Conservation (phyloP, 2,329 filamentous ascomycete genomes). For the Plenodomus biglobosus region DNA sequence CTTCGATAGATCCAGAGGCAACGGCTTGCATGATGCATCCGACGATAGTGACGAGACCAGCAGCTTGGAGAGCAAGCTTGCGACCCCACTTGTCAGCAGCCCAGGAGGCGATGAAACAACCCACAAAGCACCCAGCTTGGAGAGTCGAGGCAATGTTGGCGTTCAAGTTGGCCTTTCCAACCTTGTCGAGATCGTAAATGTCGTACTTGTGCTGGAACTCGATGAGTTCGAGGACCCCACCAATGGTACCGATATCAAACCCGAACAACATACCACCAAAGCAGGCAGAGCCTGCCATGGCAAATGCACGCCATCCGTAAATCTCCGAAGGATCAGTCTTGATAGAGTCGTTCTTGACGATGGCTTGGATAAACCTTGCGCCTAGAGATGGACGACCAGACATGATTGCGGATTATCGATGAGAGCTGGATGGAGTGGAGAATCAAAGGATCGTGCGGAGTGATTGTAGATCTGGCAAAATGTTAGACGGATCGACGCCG, state of each 20-base stretch:
- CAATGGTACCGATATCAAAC: conserved; percentile 67
- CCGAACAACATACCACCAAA: conserved; percentile 72
- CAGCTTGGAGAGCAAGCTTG: conserved; percentile 56
- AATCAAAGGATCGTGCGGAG: background rate
- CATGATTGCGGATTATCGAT: conserved; percentile 4
- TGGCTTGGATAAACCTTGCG: conserved; percentile 52
- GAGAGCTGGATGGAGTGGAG: background rate
- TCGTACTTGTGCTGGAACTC: conserved; percentile 60
- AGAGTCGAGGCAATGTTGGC: conserved; percentile 73
- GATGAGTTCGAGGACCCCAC: conserved; percentile 64
- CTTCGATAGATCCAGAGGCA: conserved; percentile 60
- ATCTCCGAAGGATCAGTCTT: conserved; percentile 66
- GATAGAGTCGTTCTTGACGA: conserved; percentile 73
- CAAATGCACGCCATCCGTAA: conserved; percentile 69
- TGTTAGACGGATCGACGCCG: background rate
- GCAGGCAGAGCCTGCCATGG: conserved; percentile 65
- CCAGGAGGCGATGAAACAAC: conserved; percentile 61
- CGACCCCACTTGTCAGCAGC: conserved; percentile 60
- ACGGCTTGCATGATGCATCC: conserved; percentile 67
- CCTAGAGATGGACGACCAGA: conserved; percentile 15
- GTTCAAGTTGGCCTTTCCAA: conserved; percentile 56
- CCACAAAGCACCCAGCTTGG: conserved; percentile 68
- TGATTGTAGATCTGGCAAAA: background rate
- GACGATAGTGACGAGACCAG: conserved; percentile 59
- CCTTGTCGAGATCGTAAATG: conserved; percentile 46